Evolutionary conservation across 164 flowering plant genomes (phyloP), one percentile per base, ranked within the genome.

Genomic region (Akebia trifoliata): DNA sequence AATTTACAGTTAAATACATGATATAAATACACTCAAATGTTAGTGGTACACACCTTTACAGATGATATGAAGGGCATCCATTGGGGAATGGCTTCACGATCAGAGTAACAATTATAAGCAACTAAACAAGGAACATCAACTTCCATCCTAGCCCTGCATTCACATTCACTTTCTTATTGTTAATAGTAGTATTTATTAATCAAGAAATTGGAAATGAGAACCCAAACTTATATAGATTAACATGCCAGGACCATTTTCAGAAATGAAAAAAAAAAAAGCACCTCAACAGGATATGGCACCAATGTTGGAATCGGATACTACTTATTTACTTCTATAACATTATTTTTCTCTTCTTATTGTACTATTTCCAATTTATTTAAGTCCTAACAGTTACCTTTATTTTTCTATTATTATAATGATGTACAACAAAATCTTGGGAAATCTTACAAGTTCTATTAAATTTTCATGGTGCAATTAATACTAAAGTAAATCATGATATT

Each of bases 61-160:
- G 93, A 73, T 22, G 98, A 87, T 73, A 93, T 93, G 77, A 85
- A 89, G 8, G 92, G 90, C 98, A 93, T 93, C 97, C 98, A 93
- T 9, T 65, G 79, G 22, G 97, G 87, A 71, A 90, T 80, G 14
- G 90, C 62, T 77, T 93, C 90, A 4, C 94, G 94, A 65, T 93
- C 94, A 18, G 74, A 77, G 65, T 89, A 93, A 69, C 76, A 73
- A 20, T 78, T 64, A 69, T 89, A 93, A 14, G 98, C 98, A 46
- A 78, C 85, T 14, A 86, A 79, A 72, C 44, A 57, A 39, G 98
- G 98, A 46, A 89, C 90, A 46, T 85, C 90, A 17, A 85, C 63
- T 49, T 87, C 95, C 74, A 54, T 72, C 72, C 63, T 85, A 17
- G 72, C 89, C 72, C 97, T 86, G 86, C 80, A 63, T 47, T 18